phyloP scores from a whole-genome alignment of 345 rosid species.

The Acer yangbiense region DNA sequence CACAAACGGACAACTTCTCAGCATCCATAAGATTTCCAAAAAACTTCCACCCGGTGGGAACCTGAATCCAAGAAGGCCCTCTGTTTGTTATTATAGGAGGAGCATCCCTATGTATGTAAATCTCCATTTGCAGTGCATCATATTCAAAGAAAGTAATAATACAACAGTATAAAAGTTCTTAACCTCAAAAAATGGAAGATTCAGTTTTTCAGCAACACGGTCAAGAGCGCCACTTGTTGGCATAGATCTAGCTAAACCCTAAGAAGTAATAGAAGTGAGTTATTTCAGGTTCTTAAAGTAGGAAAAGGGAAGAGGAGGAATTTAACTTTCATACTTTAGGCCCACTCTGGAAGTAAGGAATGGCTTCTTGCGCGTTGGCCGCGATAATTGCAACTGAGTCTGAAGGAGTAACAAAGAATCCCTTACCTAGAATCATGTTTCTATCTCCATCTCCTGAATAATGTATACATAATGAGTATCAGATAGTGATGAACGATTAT shows the following conservation, averaged over 20 bases:
- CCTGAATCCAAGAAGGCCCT: conserved; percentile 45
- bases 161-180: conserved; percentile 18
- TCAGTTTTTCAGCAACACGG: conserved; percentile 82
- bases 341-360: conserved; percentile 78
- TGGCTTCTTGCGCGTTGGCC: conserved; percentile 82
- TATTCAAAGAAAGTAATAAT: conserved; percentile 3
- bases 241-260: conserved; percentile 97
- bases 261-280: conserved; percentile 26
- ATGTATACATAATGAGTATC: conserved; percentile 9
- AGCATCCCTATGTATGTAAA: conserved; percentile 6
- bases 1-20: conserved; percentile 89
- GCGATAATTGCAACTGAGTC: conserved; percentile 96
- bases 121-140: not conserved
- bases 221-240: conserved; percentile 98
- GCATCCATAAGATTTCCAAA: conserved; percentile 99
- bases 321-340: conserved; percentile 59
- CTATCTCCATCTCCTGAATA: conserved; percentile 92
- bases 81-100: conserved; percentile 23
- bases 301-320: conserved; percentile 5
- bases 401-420: conserved; percentile 89
- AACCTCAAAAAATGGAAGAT: conserved; percentile 92
- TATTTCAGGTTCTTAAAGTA: not conserved
- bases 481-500: not conserved
- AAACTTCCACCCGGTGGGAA: conserved; percentile 96
- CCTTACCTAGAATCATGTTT: conserved; percentile 89